Percentiles rank a stretch among this genome's conserved stretches.
Conservation (phyloP, 129 eudicot species). For the Mikania micrantha region DNA sequence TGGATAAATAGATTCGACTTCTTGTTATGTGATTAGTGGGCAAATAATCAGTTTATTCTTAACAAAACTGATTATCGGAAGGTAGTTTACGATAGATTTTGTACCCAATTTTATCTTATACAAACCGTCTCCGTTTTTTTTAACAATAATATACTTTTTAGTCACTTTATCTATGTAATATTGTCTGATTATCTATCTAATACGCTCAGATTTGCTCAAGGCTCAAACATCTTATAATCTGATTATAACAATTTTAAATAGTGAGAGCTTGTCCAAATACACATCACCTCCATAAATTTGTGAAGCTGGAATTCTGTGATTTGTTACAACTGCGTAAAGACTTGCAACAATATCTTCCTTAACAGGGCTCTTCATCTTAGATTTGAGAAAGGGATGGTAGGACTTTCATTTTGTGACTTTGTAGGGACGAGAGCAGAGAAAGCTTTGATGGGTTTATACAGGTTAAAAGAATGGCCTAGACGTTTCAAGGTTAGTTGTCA, state of each 20-base stretch:
- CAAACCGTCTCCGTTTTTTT: not conserved
- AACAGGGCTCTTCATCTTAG: constrained; percentile 98
- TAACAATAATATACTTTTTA: not conserved
- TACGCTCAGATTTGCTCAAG: not conserved
- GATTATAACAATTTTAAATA: not conserved
- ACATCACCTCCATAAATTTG: not conserved
- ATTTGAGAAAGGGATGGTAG: constrained; percentile 99
- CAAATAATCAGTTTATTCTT: not conserved
- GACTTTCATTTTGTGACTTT: constrained; percentile 96
- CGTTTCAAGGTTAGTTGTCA: constrained; percentile 56
- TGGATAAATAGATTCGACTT: not conserved
- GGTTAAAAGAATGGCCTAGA: constrained; percentile 97
- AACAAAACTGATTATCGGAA: not conserved
- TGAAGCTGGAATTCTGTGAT: not conserved
- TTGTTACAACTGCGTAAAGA: not conserved
- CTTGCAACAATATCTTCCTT: not conserved
- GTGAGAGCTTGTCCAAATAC: not conserved
- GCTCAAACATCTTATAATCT: not conserved
- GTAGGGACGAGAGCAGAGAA: constrained; percentile 91
- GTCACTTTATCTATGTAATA: not conserved
- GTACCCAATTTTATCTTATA: not conserved
- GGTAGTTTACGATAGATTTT: not conserved
- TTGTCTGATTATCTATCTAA: too few species aligned
- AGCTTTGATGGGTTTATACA: constrained; percentile 77
- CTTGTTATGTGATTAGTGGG: not conserved